Evolutionary conservation across 2,329 filamentous ascomycete species (phyloP).

Genomic region (Epichloe baconii): DNA sequence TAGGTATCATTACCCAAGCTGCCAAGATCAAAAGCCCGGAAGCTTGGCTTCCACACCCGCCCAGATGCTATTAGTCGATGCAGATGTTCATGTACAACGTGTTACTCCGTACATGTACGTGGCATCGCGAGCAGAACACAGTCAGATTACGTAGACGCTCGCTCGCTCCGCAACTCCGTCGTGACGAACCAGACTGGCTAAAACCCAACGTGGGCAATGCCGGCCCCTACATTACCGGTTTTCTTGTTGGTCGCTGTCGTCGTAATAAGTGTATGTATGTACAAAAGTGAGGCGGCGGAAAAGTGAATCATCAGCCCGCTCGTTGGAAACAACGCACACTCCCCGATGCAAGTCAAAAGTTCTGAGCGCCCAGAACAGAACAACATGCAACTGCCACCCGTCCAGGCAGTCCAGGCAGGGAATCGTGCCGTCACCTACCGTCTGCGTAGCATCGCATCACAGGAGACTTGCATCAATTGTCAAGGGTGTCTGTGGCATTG

Average conservation of each 20-base stretch:
- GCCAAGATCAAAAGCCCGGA: neutral
- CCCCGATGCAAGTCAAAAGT: neutral
- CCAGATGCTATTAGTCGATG: neutral
- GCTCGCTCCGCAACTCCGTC: neutral
- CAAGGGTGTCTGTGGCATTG: neutral
- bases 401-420: neutral
- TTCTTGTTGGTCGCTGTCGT: neutral
- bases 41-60: neutral
- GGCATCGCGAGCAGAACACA: no score
- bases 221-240: neutral
- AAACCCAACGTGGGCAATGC: neutral
- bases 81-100: neutral
- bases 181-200: neutral
- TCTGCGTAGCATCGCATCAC: neutral
- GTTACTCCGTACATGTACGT: neutral
- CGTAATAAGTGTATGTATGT: fast-evolving
- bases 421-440: neutral
- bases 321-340: neutral
- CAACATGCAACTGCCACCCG: neutral
- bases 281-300: no score
- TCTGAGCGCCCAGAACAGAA: neutral
- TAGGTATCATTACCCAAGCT: no score
- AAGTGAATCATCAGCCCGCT: no score
- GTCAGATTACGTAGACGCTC: no score
- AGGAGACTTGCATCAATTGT: neutral